Evolutionary conservation across 768 basidiomycete species (phyloP), one percentile per base, ranked within the genome.

Genomic region (Trametes cubensis): DNA sequence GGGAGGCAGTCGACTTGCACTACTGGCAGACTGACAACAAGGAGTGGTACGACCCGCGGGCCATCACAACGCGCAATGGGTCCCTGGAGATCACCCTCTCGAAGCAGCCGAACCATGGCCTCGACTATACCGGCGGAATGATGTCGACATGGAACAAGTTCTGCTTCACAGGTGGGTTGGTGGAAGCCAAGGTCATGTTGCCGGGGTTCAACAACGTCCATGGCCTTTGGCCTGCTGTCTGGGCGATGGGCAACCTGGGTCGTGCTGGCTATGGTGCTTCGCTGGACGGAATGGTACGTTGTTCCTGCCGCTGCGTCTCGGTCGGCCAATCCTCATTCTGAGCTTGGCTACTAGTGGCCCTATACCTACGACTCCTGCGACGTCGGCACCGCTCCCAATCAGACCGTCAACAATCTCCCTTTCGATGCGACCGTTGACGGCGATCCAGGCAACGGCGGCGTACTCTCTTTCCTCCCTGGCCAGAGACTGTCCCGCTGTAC

Each of bases 31-130:
- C 85, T 8, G 77, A 77, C 58, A 82, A 86, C 65, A 58, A 84
- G 66, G 87, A 90, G 75, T 96, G 93, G 93, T 95, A 95, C 72
- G 89, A 90, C 69, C 94, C 95, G 0, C 83, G 75, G 11, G 86
- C 88, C 10, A 75, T 75, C 62, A 77, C 76, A 7, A 83, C 83
- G n/a, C 58, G 66, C 41, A 72, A 75, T 64, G 77, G 80, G 52
- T 70, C 74, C 30, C 73, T 82, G 23, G 73, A 79, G 64, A 76
- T 78, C 66, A 82, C 81, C 0, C 76, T 97, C 67, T 85, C 76
- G 20, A 70, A 81, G 67, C 89, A 82, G 70, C 68, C 75, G 55
- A 90, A 81, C 28, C 89, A 60, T 65, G 50, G 59, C 39, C 50
- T 66, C 47, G 34, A 67, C 63, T 80, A 82, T 69, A 79, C 70